Base-by-base conservation (phyloP, 2,329 filamentous ascomycete species). In the Periconia sp. region DNA sequence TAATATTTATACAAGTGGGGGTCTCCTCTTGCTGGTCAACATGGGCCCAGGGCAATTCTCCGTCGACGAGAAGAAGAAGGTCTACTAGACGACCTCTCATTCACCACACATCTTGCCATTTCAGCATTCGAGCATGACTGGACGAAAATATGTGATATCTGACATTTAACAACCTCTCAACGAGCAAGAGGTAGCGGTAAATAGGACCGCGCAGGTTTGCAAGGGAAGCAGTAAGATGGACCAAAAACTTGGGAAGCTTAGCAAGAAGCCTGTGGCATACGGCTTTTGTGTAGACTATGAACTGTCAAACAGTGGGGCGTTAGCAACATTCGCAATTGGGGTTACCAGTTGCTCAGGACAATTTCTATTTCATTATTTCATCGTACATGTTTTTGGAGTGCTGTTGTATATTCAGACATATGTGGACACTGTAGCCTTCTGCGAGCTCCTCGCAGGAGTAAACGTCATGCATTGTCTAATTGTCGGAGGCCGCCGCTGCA, bases 41-140 rank as follows among this genome's bases (percentile, higher is more conserved):
- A 96, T 94, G 83, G 94, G 94, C 50, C 94, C 94, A 8, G 94
- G 94, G 53, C 92, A 96, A 73, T 88, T 97, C 80, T 95, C 89
- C 72, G 92, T 97, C 73, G 94, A 99, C 75, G 94, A 99, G 84
- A 99, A 99, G 89, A 99, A 99, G 86, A 99, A 99, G 83, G 94
- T 99, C 59, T 99, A 99, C 78, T 99, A 82, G 54, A 48, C 34
- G 22, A 33, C 19, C 40, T 46, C 36, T 37, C 37, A 40, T 45
- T 52, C 35, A 34, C 41, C 42, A 48, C 46, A 54, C 44, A 47
- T 52, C 50, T 52, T 54, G 46, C 36, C 38, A 46, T 36, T 52
- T 50, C 31, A 52, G 48, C 48, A 48, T 48, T 37, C 46, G 42
- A 46, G 48, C 40, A 54, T 41, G 49, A 50, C 43, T 39, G 39